These are phyloP conservation scores for Cryomyces minteri DNA, from an alignment of 495 filamentous ascomycete species.

Conservation along the genomic window DNA sequence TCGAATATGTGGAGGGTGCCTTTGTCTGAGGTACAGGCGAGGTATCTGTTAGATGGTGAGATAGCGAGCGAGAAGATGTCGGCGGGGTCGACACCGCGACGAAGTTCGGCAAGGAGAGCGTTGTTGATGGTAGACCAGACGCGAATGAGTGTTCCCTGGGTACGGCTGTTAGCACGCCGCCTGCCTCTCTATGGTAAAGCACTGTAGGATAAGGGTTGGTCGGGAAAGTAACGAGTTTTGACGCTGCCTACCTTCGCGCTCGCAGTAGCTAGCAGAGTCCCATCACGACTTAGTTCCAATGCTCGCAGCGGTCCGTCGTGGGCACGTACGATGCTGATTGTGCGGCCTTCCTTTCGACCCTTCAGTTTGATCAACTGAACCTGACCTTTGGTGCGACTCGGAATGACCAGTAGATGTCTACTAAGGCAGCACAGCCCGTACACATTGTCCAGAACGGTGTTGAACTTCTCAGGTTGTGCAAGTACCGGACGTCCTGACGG, in stretches of 20 bases:
- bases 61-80: slow-evolving; percentile 75
- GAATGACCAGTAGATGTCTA: slow-evolving; percentile 55
- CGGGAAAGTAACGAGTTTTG: no score
- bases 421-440: slow-evolving; percentile 66
- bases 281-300: slow-evolving; percentile 64
- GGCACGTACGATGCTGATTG: slow-evolving; percentile 86
- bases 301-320: slow-evolving; percentile 64
- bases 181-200: no score
- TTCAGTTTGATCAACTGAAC: slow-evolving; percentile 72
- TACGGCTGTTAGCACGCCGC: no score
- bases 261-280: slow-evolving; percentile 71
- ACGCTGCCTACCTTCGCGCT: slow-evolving; percentile 36
- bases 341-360: slow-evolving; percentile 33
- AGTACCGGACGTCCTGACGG: no score
- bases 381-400: slow-evolving; percentile 69
- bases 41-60: slow-evolving; percentile 53
- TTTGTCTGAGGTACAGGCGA: slow-evolving; percentile 96
- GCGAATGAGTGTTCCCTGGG: slow-evolving; percentile 70
- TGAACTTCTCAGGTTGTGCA: slow-evolving; percentile 44
- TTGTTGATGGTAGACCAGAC: slow-evolving; percentile 63
- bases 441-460: slow-evolving; percentile 69
- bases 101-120: slow-evolving; percentile 61
- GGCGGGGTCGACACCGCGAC: slow-evolving; percentile 77
- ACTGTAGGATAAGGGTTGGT: slow-evolving; percentile 1
- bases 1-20: slow-evolving; percentile 90